Conservation (phyloP, 2,329 filamentous ascomycete species). For the Pyrenophora seminiperda region DNA sequence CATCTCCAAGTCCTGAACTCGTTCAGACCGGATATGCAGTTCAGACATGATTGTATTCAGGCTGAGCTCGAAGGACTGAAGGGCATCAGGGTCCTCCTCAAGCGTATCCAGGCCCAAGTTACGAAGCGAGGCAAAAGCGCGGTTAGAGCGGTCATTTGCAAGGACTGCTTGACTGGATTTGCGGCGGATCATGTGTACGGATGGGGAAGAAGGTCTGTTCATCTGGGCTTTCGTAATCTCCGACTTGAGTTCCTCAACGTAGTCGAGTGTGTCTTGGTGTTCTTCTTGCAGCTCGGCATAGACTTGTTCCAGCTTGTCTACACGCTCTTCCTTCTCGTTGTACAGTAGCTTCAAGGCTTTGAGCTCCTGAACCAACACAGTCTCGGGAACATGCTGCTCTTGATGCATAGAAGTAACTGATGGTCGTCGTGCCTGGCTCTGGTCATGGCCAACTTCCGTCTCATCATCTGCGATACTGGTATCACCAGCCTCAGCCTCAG, state of each 20-base stretch:
- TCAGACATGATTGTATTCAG: conserved; percentile 92
- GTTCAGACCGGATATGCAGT: conserved; percentile 81
- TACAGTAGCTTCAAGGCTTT: conserved; percentile 72
- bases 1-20: conserved; percentile 85
- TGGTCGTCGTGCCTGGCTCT: conserved; percentile 55
- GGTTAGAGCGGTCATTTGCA: conserved; percentile 85
- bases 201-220: conserved; percentile 64
- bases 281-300: conserved; percentile 83
- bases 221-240: conserved; percentile 80
- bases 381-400: conserved; percentile 16
- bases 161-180: conserved; percentile 92
- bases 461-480: conserved; percentile 38
- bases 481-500: conserved; percentile 71
- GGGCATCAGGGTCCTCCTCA: conserved; percentile 76
- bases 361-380: conserved; percentile 61
- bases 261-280: conserved; percentile 79
- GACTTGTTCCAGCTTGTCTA: conserved; percentile 73
- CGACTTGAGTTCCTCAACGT: conserved; percentile 89
- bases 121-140: conserved; percentile 85
- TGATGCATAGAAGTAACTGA: conserved; percentile 30
- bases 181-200: conserved; percentile 81
- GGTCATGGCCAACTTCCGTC: conserved; percentile 64
- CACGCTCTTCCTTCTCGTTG: conserved; percentile 75
- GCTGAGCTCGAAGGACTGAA: conserved; percentile 92
- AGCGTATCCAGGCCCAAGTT: conserved; percentile 89